These are phyloP conservation scores for Recurvomyces mirabilis DNA, from an alignment of 495 filamentous ascomycete genomes.

Conservation along the genomic window DNA sequence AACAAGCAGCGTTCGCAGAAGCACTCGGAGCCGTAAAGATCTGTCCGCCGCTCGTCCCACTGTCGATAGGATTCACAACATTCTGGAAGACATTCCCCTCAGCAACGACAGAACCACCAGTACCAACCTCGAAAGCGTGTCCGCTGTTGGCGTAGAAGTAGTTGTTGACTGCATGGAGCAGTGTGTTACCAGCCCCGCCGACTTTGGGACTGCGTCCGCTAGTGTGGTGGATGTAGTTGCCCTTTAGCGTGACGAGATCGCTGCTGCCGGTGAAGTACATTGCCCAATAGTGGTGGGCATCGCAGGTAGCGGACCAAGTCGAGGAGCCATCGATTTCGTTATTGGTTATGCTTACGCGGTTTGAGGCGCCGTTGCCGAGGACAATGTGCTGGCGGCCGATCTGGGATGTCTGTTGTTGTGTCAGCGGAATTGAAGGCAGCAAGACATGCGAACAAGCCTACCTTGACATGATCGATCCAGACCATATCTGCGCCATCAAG, in stretches of 20 bases:
- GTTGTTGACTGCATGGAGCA: conserved; percentile 48
- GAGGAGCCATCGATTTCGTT: conserved; percentile 39
- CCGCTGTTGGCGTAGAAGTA: conserved; percentile 44
- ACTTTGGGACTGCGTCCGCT: conserved; percentile 44
- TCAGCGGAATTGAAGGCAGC: no score
- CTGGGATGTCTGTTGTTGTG: conserved; percentile 29
- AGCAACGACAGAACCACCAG: conserved; percentile 41
- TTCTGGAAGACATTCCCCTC: conserved; percentile 53
- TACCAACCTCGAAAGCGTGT: conserved; percentile 45
- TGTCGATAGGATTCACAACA: conserved; percentile 29
- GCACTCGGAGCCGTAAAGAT: conserved; percentile 36
- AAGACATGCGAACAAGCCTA: no score
- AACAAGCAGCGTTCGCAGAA: conserved; percentile 30
- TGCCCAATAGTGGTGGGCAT: conserved; percentile 46
- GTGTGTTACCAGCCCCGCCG: conserved; percentile 34
- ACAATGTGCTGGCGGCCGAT: conserved; percentile 38
- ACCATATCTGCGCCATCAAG: conserved; percentile 34
- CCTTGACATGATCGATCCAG: conserved; percentile 37
- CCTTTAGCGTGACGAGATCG: conserved; percentile 35
- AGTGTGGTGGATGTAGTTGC: conserved; percentile 43
- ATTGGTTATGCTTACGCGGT: conserved; percentile 36
- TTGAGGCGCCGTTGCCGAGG: conserved; percentile 27
- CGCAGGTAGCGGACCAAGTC: conserved; percentile 40
- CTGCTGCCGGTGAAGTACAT: conserved; percentile 36
- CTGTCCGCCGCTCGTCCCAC: conserved; percentile 17